phyloP scores from a whole-genome alignment of 176 grass and related monocot species.

The Ananas comosus region DNA sequence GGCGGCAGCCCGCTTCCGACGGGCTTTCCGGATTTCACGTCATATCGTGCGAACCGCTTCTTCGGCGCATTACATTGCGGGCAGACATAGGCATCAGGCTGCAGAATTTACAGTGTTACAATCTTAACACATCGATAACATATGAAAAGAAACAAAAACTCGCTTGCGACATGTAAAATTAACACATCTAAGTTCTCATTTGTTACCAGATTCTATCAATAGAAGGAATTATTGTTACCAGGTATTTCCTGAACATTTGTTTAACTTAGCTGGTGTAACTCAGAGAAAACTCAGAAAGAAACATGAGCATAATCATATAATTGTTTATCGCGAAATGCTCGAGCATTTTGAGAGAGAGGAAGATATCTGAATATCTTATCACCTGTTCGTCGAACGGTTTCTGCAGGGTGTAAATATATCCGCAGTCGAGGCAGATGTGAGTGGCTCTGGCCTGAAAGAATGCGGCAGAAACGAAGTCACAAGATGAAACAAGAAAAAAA shows the following conservation, averaged over 20 bases:
- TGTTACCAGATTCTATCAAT: background rate
- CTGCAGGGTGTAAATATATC: constrained; percentile 78
- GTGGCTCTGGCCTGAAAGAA: constrained; percentile 73
- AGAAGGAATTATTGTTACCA: background rate
- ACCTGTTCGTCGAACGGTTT: constrained; percentile 98
- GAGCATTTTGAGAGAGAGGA: constrained; percentile 12
- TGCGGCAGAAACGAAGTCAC: background rate
- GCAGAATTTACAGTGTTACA: constrained; percentile 8
- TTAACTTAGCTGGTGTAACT: too few relatives aligned
- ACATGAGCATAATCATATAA: too few relatives aligned
- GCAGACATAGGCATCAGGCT: constrained; percentile 73
- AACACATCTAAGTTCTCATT: too few relatives aligned
- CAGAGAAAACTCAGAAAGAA: too few relatives aligned
- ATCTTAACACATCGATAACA: too few relatives aligned
- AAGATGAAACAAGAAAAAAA: background rate
- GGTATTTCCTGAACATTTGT: too few relatives aligned
- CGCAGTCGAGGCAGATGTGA: constrained; percentile 90
- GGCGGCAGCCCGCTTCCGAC: constrained; percentile 58
- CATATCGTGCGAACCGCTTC: constrained; percentile 69
- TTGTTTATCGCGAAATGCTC: constrained; percentile 4
- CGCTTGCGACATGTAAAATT: too few relatives aligned
- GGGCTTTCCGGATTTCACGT: constrained; percentile 49
- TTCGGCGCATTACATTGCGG: constrained; percentile 97
- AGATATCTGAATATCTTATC: constrained; percentile 19
- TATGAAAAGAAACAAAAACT: too few relatives aligned